Percentiles rank a stretch among this genome's conserved stretches.
phyloP scores from a whole-genome alignment of 768 basidiomycete species.

The Boletus insuetus region DNA sequence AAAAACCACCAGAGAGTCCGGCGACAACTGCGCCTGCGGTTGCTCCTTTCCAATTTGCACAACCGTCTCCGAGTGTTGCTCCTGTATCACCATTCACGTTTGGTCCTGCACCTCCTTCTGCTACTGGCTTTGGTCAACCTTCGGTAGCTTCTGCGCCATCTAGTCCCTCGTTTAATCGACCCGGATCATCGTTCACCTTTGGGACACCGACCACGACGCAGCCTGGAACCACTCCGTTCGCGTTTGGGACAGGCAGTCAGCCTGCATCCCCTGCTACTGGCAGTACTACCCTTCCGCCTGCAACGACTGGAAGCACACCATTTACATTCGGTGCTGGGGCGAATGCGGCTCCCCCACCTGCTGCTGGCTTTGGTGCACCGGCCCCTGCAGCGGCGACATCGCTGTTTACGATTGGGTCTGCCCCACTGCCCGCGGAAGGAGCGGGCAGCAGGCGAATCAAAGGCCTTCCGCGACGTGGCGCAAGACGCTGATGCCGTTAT shows the following conservation, averaged over 20 bases:
- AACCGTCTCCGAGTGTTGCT: constrained; percentile 36
- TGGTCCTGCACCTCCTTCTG: constrained; percentile 37
- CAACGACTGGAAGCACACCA: constrained; percentile 26
- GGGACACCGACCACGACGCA: constrained; percentile 39
- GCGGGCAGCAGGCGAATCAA: constrained; percentile 45
- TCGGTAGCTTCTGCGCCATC: constrained; percentile 47
- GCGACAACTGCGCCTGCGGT: constrained; percentile 36
- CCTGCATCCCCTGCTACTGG: constrained; percentile 56
- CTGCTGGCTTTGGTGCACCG: constrained; percentile 39
- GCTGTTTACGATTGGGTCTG: constrained; percentile 62
- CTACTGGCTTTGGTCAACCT: constrained; percentile 42
- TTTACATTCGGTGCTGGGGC: constrained; percentile 39
- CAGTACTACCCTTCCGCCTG: constrained; percentile 30
- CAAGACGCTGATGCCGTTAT: constrained; percentile 21
- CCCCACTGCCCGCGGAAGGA: constrained; percentile 40
- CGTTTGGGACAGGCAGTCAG: constrained; percentile 52
- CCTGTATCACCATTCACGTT: constrained; percentile 45
- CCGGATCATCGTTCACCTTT: constrained; percentile 44
- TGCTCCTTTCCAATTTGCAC: constrained; percentile 49
- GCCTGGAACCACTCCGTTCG: constrained; percentile 37
- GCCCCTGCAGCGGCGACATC: constrained; percentile 34
- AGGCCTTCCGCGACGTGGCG: constrained; percentile 49
- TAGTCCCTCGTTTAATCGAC: constrained; percentile 56
- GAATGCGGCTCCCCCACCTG: constrained; percentile 36
- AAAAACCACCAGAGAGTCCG: constrained; percentile 39